A percentile compares a stretch with the other conserved stretches of the same genome.
These are phyloP conservation scores for Nakazawaea pomicola DNA, from an alignment of 805 yeast species.

Conservation along the genomic window DNA sequence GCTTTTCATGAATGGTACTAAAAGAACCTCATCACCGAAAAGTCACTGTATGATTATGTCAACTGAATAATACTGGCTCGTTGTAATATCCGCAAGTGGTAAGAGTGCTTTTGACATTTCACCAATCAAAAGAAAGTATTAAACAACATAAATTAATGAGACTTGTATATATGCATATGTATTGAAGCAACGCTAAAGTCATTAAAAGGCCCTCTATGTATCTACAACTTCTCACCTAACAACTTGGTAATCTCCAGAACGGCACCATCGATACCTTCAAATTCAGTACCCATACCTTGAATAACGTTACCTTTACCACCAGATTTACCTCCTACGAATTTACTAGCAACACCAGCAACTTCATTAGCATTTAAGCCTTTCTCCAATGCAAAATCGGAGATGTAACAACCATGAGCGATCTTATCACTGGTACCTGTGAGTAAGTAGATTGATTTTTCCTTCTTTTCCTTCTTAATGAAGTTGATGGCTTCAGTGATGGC, in stretches of 20 bases:
- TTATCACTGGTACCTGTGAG: conserved; percentile 62
- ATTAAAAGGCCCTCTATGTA: too few relatives aligned
- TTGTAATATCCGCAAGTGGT: too few relatives aligned
- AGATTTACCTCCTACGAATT: conserved; percentile 88
- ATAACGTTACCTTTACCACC: conserved; percentile 97
- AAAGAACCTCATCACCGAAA: too few relatives aligned
- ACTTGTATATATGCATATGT: not conserved
- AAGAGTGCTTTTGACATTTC: too few relatives aligned
- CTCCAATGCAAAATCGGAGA: conserved; percentile 63
- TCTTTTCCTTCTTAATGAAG: conserved; percentile 69
- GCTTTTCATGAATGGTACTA: too few relatives aligned
- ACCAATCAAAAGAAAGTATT: not conserved
- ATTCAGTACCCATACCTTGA: conserved; percentile 94
- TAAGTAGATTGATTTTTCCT: conserved; percentile 72
- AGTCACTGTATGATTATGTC: too few relatives aligned
- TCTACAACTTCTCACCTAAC: conserved; percentile 50
- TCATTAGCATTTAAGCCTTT: conserved; percentile 73
- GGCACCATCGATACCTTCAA: conserved; percentile 66
- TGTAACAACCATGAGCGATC: conserved; percentile 94
- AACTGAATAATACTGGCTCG: too few relatives aligned
- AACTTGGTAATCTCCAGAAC: conserved; percentile 61
- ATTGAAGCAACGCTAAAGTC: too few relatives aligned
- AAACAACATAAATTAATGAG: not conserved
- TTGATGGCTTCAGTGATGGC: conserved; percentile 91
- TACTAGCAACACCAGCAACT: conserved; percentile 66